Evolutionary conservation across 2,329 filamentous ascomycete species (phyloP).

Genomic region (Diaporthe capsici): DNA sequence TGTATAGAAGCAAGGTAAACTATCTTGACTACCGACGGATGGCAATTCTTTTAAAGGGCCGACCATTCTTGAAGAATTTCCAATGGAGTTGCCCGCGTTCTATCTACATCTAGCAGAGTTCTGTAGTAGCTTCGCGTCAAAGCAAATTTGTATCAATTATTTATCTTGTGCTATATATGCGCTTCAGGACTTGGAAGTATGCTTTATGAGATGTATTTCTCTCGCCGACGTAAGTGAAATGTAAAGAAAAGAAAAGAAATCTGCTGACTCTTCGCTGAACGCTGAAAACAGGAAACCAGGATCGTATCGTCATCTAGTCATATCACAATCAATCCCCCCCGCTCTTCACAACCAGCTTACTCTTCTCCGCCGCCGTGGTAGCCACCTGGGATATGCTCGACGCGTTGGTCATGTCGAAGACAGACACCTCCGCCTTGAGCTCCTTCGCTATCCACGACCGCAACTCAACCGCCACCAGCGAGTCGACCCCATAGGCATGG

Average conservation of each 20-base stretch:
- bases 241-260: too few species aligned
- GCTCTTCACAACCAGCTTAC: constrained; percentile 43
- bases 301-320: background rate
- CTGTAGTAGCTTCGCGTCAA: too few species aligned
- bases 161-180: background rate
- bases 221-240: background rate
- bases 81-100: too few species aligned
- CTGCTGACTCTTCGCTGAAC: background rate
- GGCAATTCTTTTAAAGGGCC: too few species aligned
- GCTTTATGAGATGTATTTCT: background rate
- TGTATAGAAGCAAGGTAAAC: background rate
- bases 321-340: background rate
- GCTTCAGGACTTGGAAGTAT: too few species aligned
- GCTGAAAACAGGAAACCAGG: background rate
- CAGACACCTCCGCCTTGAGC: constrained; percentile 46
- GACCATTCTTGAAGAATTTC: background rate
- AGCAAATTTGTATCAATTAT: background rate
- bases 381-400: constrained; percentile 45
- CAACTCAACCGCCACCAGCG: constrained; percentile 47
- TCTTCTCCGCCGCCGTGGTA: constrained; percentile 45
- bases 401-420: constrained; percentile 46
- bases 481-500: constrained; percentile 47
- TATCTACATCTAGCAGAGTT: too few species aligned
- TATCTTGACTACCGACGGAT: too few species aligned
- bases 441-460: constrained; percentile 47